phyloP scores from a whole-genome alignment of 495 filamentous ascomycete species.

The Aspergillus cristatus region DNA sequence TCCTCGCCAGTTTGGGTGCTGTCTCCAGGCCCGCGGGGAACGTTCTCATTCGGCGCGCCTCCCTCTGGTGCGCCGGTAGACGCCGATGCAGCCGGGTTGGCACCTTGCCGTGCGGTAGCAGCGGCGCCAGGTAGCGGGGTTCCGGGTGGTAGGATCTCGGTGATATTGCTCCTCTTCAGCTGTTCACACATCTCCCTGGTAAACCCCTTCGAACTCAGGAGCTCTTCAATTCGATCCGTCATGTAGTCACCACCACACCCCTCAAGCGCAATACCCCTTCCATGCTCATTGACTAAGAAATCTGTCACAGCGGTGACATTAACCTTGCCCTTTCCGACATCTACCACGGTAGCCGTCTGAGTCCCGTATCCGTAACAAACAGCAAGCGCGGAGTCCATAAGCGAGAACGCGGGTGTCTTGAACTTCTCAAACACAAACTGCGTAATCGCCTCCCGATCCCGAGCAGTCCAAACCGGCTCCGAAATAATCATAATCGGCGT shows the following conservation, averaged over 20 bases:
- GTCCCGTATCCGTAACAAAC: conserved; percentile 76
- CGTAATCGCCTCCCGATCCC: conserved; percentile 72
- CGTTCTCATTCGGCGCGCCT: conserved; percentile 19
- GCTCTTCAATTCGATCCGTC: conserved; percentile 61
- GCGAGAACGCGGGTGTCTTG: conserved; percentile 77
- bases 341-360: conserved; percentile 68
- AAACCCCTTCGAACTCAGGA: conserved; percentile 63
- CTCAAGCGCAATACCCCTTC: conserved; percentile 53
- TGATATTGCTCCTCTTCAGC: conserved; percentile 79
- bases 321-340: conserved; percentile 83
- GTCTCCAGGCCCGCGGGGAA: conserved; percentile 42
- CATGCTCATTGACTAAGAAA: conserved; percentile 53
- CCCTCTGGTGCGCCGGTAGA: conserved; percentile 41
- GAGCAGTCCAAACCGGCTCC: conserved; percentile 76
- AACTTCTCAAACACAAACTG: conserved; percentile 96
- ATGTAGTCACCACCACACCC: conserved; percentile 80
- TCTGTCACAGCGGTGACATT: conserved; percentile 85
- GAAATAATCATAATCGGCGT: conserved; percentile 84
- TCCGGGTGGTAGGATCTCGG: conserved; percentile 73
- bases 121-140: conserved; percentile 45
- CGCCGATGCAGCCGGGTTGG: conserved; percentile 51
- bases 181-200: conserved; percentile 89
- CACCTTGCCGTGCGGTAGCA: conserved; percentile 37
- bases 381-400: conserved; percentile 79
- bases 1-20: conserved; percentile 40